Percentiles rank a stretch among this genome's conserved stretches.
Evolutionary conservation across 139 green algal species (phyloP).

Genomic region (Chlamydomonas schloesseri): DNA sequence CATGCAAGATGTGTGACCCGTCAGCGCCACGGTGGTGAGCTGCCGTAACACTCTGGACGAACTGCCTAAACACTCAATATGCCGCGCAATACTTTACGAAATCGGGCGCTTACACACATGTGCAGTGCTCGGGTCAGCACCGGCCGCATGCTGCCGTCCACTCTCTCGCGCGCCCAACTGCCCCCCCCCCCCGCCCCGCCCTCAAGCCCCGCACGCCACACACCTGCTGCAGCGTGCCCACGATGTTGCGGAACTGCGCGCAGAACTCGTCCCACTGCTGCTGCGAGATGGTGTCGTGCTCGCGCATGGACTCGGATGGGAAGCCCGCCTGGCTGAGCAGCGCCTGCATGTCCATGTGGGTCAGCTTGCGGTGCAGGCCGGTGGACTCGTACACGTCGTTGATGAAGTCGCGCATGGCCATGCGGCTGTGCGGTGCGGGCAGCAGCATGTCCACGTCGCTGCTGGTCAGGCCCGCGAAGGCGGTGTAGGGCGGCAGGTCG

Average conservation of each 20-base stretch:
- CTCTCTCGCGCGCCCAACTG: not conserved
- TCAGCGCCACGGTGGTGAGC: too few species aligned
- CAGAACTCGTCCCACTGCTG: slow-evolving; percentile 75
- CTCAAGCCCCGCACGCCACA: not conserved
- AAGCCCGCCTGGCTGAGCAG: slow-evolving; percentile 75
- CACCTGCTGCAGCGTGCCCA: slow-evolving; percentile 63
- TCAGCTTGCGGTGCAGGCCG: slow-evolving; percentile 68
- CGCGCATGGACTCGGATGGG: slow-evolving; percentile 42
- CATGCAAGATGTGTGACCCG: not conserved
- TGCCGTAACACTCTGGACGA: too few species aligned
- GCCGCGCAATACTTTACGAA: too few species aligned
- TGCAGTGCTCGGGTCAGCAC: too few species aligned
- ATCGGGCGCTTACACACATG: too few species aligned
- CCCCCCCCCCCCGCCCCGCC: not conserved
- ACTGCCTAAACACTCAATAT: too few species aligned
- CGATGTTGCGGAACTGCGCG: slow-evolving; percentile 58
- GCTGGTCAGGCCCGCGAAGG: slow-evolving; percentile 25
- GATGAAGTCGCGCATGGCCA: slow-evolving; percentile 64
- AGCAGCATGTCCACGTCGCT: slow-evolving; percentile 39
- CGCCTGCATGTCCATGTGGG: slow-evolving; percentile 69
- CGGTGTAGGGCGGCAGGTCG: slow-evolving; percentile 12
- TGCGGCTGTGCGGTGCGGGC: slow-evolving; percentile 42
- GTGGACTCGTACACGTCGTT: slow-evolving; percentile 73
- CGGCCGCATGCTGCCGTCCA: too few species aligned
- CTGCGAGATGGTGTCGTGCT: slow-evolving; percentile 53